A percentile compares a stretch with the other conserved stretches of the same genome.
Evolutionary conservation across 306 rosid species (phyloP).

Genomic region (Quercus bicolor): DNA sequence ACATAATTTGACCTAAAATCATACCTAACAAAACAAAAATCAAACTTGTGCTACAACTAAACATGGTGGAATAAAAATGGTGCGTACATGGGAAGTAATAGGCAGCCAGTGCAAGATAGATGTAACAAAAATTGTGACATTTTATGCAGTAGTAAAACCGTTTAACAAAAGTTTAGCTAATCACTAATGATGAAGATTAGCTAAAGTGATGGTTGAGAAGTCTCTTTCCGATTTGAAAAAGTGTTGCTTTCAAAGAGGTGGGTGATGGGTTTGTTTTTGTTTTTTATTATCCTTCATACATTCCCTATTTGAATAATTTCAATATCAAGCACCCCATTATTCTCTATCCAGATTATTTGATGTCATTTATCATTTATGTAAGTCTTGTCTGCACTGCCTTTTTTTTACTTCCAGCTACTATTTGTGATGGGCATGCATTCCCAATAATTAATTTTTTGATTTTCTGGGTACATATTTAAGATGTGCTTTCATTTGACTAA

Average conservation of each 20-base stretch:
- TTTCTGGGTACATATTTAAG: background rate
- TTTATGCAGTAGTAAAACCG: rapidly evolving
- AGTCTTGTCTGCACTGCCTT: constrained; percentile 28
- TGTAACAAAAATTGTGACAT: no score
- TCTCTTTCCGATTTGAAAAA: constrained; percentile 48
- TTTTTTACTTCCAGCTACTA: constrained; percentile 16
- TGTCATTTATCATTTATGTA: background rate
- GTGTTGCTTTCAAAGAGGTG: constrained; percentile 49
- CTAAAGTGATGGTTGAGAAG: constrained; percentile 37
- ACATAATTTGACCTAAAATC: no score
- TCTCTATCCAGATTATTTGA: constrained; percentile 37
- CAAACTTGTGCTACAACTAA: no score
- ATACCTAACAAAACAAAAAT: no score
- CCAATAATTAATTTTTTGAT: background rate
- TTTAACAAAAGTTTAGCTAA: no score
- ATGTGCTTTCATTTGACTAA: background rate
- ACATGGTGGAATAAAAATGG: no score
- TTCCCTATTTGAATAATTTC: constrained; percentile 29
- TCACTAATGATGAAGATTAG: constrained; percentile 7
- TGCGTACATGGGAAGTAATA: no score
- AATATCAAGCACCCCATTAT: constrained; percentile 13
- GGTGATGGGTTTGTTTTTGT: constrained; percentile 21
- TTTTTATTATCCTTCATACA: constrained; percentile 27
- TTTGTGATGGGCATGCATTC: constrained; percentile 7
- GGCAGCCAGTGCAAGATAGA: rapidly evolving